A percentile compares a stretch with the other conserved stretches of the same genome.
Evolutionary conservation across 2,329 filamentous ascomycete genomes (phyloP).

Genomic region (Aspergillus nomiae): DNA sequence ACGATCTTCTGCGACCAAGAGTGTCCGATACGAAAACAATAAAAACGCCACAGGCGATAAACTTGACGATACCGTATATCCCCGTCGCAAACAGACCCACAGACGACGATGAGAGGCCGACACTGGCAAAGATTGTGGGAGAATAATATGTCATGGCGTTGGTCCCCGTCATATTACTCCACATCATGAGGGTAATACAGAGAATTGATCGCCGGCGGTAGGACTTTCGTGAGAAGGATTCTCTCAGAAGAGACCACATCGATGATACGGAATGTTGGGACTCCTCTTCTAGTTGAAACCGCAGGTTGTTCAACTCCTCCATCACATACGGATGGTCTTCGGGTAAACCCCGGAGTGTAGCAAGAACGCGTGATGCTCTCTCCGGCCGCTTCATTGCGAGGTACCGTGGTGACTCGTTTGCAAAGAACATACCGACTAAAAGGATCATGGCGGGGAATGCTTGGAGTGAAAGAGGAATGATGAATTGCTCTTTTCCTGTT

Average conservation of each 20-base stretch:
- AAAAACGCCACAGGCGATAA: neutral
- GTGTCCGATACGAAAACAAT: neutral
- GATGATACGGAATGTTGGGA: neutral
- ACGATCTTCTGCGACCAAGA: neutral
- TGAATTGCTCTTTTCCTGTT: neutral
- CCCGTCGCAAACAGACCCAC: neutral
- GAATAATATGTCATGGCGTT: slow-evolving; percentile 2
- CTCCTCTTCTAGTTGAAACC: neutral
- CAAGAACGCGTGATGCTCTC: neutral
- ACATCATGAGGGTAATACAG: slow-evolving; percentile 5
- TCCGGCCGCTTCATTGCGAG: neutral
- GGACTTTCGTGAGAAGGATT: neutral
- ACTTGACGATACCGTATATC: slow-evolving; percentile 4
- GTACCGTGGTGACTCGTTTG: neutral
- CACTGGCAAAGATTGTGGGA: neutral
- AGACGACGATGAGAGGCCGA: neutral
- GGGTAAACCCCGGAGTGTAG: neutral
- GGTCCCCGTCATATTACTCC: neutral
- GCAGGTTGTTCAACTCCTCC: neutral
- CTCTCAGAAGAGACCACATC: neutral
- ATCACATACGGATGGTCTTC: neutral
- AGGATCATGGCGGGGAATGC: neutral
- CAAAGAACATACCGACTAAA: neutral
- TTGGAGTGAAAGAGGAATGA: neutral
- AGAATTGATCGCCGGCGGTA: neutral